phyloP scores from a whole-genome alignment of 345 rosid species.

The Gossypium rotundifolium region DNA sequence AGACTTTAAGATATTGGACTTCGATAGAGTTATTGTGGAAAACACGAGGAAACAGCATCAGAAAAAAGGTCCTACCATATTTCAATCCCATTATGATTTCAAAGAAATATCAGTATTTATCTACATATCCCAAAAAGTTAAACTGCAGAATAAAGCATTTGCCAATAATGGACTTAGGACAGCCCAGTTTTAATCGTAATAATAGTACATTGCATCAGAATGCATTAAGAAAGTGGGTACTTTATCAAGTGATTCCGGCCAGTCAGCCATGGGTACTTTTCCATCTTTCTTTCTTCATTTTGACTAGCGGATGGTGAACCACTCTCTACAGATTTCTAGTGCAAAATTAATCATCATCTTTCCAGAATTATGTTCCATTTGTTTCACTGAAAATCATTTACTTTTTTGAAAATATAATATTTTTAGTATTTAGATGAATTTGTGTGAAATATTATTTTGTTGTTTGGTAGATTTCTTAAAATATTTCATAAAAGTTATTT shows the following conservation, averaged over 20 bases:
- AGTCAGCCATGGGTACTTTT: not conserved
- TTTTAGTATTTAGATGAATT: no score
- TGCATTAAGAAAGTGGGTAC: constrained; percentile 3
- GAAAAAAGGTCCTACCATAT: not conserved
- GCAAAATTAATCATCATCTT: not conserved
- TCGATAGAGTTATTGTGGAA: not conserved
- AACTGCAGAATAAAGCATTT: not conserved
- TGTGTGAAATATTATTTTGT: no score
- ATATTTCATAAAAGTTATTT: no score
- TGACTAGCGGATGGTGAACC: not conserved
- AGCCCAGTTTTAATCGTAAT: not conserved
- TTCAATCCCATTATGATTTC: not conserved
- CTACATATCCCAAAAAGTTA: not conserved
- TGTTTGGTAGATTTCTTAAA: no score
- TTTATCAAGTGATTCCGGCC: not conserved
- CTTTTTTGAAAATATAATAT: accelerated
- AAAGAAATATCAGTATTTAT: not conserved
- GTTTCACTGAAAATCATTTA: no score
- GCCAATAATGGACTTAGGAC: not conserved
- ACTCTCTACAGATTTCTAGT: not conserved
- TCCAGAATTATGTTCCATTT: not conserved
- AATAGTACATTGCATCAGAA: not conserved
- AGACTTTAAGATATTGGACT: not conserved
- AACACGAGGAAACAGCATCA: not conserved
- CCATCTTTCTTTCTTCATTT: not conserved